Evolutionary conservation across 768 basidiomycete genomes (phyloP).

Genomic region (Russula virescens): DNA sequence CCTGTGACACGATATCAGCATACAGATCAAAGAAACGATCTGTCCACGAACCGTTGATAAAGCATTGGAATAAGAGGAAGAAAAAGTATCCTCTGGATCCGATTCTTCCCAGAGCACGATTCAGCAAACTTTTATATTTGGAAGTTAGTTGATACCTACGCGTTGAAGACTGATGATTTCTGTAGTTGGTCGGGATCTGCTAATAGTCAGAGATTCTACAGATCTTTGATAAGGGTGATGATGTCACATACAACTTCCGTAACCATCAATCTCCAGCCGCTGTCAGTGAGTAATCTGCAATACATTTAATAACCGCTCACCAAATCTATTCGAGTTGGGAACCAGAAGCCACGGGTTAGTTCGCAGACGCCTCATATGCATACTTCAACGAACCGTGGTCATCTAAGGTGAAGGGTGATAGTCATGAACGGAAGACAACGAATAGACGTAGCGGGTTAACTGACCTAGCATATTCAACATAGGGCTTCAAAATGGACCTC

Average conservation of each 20-base stretch:
- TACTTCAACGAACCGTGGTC: constrained; percentile 59
- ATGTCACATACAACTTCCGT: constrained; percentile 66
- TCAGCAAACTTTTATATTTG: neutral
- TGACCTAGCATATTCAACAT: constrained; percentile 85
- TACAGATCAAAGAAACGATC: constrained; percentile 3
- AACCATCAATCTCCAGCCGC: constrained; percentile 61
- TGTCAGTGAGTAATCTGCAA: neutral
- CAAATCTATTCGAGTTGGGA: constrained; percentile 4
- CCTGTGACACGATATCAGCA: constrained; percentile 36
- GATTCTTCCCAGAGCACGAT: constrained; percentile 43
- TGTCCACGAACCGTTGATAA: constrained; percentile 58
- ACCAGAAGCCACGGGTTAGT: neutral
- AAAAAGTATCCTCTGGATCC: constrained; percentile 86
- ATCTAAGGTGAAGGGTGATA: constrained; percentile 38
- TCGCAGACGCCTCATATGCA: neutral
- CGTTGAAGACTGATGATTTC: constrained; percentile 60
- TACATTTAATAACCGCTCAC: neutral
- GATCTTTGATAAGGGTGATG: neutral
- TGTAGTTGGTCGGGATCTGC: constrained; percentile 81
- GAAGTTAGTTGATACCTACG: constrained; percentile 38
- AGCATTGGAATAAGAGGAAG: constrained; percentile 92
- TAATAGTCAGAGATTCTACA: constrained; percentile 10
- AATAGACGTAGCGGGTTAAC: constrained; percentile 23
- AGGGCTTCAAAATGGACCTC: constrained; percentile 41
- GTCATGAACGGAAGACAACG: neutral